Evolutionary conservation across 176 grass and related monocot species (phyloP).

Genomic region (Oryza punctata): DNA sequence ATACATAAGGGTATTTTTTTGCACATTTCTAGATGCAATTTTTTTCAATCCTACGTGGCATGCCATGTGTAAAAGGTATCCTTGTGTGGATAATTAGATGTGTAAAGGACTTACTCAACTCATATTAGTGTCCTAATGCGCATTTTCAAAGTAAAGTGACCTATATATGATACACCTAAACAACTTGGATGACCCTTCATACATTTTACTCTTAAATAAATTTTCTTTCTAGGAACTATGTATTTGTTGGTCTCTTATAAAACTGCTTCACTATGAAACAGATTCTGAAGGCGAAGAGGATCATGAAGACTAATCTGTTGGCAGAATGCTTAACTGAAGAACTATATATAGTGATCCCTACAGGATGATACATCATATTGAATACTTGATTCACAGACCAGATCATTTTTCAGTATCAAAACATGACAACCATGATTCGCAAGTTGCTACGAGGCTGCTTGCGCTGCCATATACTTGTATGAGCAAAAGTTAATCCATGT

Average conservation of each 20-base stretch:
- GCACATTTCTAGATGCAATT: too few species aligned
- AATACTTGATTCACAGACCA: conserved; percentile 22
- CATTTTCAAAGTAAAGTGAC: too few species aligned
- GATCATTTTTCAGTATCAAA: conserved; percentile 38
- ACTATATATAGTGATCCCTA: conserved; percentile 13
- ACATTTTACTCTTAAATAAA: too few species aligned
- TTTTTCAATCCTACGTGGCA: too few species aligned
- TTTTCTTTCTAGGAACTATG: conserved; percentile 7
- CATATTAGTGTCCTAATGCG: too few species aligned
- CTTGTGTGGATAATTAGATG: too few species aligned
- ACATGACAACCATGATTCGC: conserved; percentile 1
- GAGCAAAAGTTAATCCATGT: conserved; percentile 13
- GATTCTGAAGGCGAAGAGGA: conserved; percentile 92
- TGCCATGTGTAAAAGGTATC: too few species aligned
- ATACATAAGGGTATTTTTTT: too few species aligned
- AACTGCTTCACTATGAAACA: conserved; percentile 39
- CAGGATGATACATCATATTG: conserved; percentile 18
- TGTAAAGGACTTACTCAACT: too few species aligned
- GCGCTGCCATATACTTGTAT: conserved; percentile 1
- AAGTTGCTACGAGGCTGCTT: conserved; percentile 20
- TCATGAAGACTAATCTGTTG: conserved; percentile 66
- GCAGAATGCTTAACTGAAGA: conserved; percentile 27
- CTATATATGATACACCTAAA: too few species aligned
- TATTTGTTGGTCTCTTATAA: conserved; percentile 22
- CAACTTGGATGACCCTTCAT: too few species aligned